Base-by-base conservation (phyloP, 768 basidiomycete genomes). In the Mycena belliarum region DNA sequence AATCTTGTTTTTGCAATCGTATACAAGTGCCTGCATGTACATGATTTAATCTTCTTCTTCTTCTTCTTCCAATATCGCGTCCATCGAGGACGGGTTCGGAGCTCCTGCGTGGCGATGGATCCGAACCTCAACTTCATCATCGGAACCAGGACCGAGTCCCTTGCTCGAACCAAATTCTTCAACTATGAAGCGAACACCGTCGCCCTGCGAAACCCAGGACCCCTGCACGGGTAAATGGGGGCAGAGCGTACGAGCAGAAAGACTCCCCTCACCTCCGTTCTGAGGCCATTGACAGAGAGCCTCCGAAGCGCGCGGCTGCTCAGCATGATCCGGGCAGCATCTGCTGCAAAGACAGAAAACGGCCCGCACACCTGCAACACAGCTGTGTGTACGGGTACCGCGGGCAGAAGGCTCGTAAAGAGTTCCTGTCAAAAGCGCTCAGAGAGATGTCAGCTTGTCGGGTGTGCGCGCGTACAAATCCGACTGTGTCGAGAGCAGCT, bases 291-390 rank as follows among this genome's bases (percentile, higher is more conserved):
- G n/a, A 78, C 52, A 11, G 49, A 42, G 15, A 79, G 56, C 44
- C 68, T 59, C 52, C 72, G 63, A 11, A 79, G 61, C 15, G 64
- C 65, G 18, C 62, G 64, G 5, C 70, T 70, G 25, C 52, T 53
- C 20, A 55, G 60, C 56, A 75, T 61, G 18, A 74, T 65, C 14
- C 57, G 64, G 6, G 35, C 52, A 1, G 70, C 68, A 20, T 66
- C 50, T 21, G 68, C 66, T 16, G 67, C 63, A 15, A 68, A 63
- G 1, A 68, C 45, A 20, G 60, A 49, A 20, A 60, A 49, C 29
- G 62, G 61, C 16, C 66, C 73, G 55, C 67, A 67, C n/a, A 77
- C 67, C 16, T 69, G 62, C 53, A 79, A 70, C 12, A 61, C 68
- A 15, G 67, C 70, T 2, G 73, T 72, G 52, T 71, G 75, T 14